Evolutionary conservation across 2,329 filamentous ascomycete genomes (phyloP), one percentile per base, ranked within the genome.

Genomic region (Neonectria hederae): DNA sequence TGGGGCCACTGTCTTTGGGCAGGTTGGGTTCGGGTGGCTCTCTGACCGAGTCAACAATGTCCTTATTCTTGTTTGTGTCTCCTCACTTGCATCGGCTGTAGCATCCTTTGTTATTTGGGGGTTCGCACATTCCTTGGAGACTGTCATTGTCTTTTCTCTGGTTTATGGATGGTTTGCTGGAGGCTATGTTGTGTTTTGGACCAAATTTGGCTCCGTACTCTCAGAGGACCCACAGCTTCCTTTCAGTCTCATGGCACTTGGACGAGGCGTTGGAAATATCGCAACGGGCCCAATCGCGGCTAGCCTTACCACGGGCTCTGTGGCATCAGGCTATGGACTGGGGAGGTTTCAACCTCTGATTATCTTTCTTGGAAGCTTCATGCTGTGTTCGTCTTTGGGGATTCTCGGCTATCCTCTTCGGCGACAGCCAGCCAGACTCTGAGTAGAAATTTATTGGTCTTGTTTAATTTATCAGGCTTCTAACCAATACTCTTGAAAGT

Each of bases 81-180:
- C 84, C 0, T 82, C 83, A 0, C 64, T 84, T 3, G 81, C 82
- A 1, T 84, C 85, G 0, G 81, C 82, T 0, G 57, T 85, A 0
- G 81, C 83, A 0, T 81, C 83, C 0, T 82, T 88, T 45, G 72
- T 86, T 0, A 75, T 88, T 28, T 89, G 87, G 87, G 87, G 86
- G 0, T 72, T 88, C 17, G 81, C 82, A 4, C 79, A 76, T 1
- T 77, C 78, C 1, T 75, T 83, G 8, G 80, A 78, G 1, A 71
- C 83, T 2, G 75, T 89, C 3, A 76, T 83, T 0, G 68, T 83
- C 1, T 89, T 89, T 69, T 81, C 83, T 5, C 72, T 87, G 3
- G 75, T 82, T 0, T 89, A 85, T 68, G 87, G 87, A 1, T 84
- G 87, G 75, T 89, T 89, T 57, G 86, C 86, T 0, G 83, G 86